Evolutionary conservation across 1,284 basidiomycete genomes (phyloP), one percentile per base, ranked within the genome.

Genomic region (Lentinus polychrous): DNA sequence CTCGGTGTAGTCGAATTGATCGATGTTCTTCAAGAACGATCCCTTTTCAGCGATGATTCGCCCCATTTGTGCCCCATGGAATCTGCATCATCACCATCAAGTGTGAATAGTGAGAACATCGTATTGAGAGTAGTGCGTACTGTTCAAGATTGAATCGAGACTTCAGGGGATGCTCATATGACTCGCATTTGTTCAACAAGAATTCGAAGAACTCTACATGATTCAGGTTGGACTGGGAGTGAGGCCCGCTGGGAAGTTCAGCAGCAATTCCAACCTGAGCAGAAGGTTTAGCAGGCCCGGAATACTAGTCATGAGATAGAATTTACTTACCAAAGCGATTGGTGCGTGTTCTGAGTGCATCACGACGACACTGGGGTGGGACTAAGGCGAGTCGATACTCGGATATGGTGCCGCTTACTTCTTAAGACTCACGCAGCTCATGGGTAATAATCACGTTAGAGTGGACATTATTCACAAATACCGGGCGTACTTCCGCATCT

Each of bases 151-250:
- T 64, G 52, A 71, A 66, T 8, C 66, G 53, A 10, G 62, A 61
- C 1, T 41, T 17, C n/a, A 68, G 68, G 20, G 71, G 59, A 7
- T 52, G 45, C 53, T 67, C 64, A 49, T 68, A 69, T 1, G 69
- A 61, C 48, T 71, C 58, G 14, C 59, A 57, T 15, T 60, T 54
- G 2, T 61, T 44, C n/a, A 70, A 48, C 8, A 72, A 55, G 50
- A 73, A 73, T 7, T 66, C 52, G 47, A 63, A 69, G 54, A 72
- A 72, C 2, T 58, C 40, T 11, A 62, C 44, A 49, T 71, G 63
- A 50, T 66, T 60, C 6, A 73, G 57, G 51, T 72, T 69, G 15
- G 50, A 53, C 3, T 56, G 24, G 8, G 52, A 48, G 12, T 46
- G 43, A 2, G 31, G 38, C 7, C 70, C 69, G 43, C 62, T 62